A percentile compares a stretch with the other conserved stretches of the same genome.
These are phyloP conservation scores for Nitzschia palea DNA, from an alignment of 108 stramenopile genomes.

Conservation along the genomic window DNA sequence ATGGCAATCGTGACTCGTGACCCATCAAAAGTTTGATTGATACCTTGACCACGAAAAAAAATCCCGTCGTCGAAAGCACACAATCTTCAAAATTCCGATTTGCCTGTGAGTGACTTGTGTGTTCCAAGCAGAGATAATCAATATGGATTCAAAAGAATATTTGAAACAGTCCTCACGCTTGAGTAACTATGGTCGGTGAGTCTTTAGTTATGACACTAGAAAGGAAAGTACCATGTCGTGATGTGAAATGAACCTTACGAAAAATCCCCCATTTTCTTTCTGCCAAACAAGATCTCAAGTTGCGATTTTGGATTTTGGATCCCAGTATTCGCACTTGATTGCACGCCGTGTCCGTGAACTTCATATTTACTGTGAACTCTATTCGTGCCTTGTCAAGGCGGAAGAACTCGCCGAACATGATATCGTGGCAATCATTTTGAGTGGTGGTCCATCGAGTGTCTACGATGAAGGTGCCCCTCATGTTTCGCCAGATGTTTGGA, in stretches of 20 bases:
- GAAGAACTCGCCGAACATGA: conserved; percentile 80
- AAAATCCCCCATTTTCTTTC: not conserved
- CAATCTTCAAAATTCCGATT: too few species aligned
- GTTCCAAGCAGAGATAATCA: not conserved
- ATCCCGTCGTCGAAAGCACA: too few species aligned
- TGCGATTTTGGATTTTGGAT: conserved; percentile 98
- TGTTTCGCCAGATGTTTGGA: conserved; percentile 91
- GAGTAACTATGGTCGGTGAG: conserved; percentile 72
- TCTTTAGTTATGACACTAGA: too few species aligned
- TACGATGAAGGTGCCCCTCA: conserved; percentile 97
- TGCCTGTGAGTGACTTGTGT: too few species aligned
- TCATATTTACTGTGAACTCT: conserved; percentile 96
- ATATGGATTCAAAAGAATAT: conserved; percentile 28
- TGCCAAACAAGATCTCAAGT: conserved; percentile 75
- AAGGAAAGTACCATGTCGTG: too few species aligned
- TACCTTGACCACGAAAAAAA: too few species aligned
- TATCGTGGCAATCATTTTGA: conserved; percentile 90
- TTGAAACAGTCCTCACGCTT: conserved; percentile 71
- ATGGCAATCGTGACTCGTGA: not conserved
- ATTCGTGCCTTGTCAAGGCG: conserved; percentile 89
- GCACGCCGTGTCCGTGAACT: conserved; percentile 96
- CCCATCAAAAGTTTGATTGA: not conserved
- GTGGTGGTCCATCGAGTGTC: conserved; percentile 92
- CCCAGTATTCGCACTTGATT: conserved; percentile 98
- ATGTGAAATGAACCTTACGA: too few species aligned